Base-by-base conservation (phyloP, 2,329 filamentous ascomycete genomes). In the Sporothrix inflata region DNA sequence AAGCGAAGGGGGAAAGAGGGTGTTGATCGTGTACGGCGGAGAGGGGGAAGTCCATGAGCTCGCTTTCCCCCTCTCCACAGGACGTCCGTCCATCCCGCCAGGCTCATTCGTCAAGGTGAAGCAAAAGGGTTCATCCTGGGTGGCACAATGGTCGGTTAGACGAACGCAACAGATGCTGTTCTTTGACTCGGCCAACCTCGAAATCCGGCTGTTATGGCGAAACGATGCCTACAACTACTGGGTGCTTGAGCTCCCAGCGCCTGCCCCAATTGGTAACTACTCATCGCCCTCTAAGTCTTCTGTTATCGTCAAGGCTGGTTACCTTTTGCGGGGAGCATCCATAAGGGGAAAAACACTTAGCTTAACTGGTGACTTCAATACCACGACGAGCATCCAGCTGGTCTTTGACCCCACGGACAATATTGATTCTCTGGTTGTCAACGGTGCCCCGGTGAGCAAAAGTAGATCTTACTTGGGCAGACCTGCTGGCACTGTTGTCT, bases 221-320 rank as follows among this genome's bases (percentile, higher is more conserved):
- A 57, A 57, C 53, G 53, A 57, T 11, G 53, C 53, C 53, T 57
- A 30, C 27, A 57, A 57, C 53, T 34, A 57, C 27, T 57, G 53
- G 53, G 27, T 34, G 53, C 53, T 57, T 3, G 53, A 57, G 53
- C 27, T 57, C 8, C 53, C 53, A 6, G 53, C 53, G 24, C 24
- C 53, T 6, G 53, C 53, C 1, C 53, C 53, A 3, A 57, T 57
- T 57, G 53, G 53, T 6, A 57, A 57, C 53, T 57, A 57, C 53
- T 57, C 53, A 6, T 57, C 53, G 53, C 53, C 53, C 27, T 30
- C 53, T 8, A 57, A 57, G 53, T 19, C 53, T 24, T 30, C 27
- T 3, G 53, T 57, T 21, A 57, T 57, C 30, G 53, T 57, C 53
- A 57, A 57, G 53, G 53, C 24, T 1, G 53, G 53, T 24, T 57